Evolutionary conservation across 495 filamentous ascomycete species (phyloP), one percentile per base, ranked within the genome.

Genomic region (Penicillium goetzii): DNA sequence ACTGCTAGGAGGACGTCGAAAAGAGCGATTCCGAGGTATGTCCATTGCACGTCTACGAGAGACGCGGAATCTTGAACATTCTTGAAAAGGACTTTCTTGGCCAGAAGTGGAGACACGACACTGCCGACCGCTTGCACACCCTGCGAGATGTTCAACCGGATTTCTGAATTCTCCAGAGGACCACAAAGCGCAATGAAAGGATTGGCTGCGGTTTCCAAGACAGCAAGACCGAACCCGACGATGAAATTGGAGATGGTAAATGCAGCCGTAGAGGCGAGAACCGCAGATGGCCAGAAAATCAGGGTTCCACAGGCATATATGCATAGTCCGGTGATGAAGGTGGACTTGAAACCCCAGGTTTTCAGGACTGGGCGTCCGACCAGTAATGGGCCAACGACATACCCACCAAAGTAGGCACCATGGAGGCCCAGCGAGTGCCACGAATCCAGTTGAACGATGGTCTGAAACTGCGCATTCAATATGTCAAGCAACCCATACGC

Each of bases 401-500:
- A 90, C 2, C 85, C 88, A 4, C 80, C 82, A 63, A 83, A 90
- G 62, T 90, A 90, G 19, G 87, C 86, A 40, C 79, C 82, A 69
- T 90, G 87, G 19, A 89, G 76, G 14, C 85, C 87, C 55, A 87
- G 64, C 10, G 83, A 83, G 58, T 84, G 75, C 69, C 78, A 81
- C 3, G 70, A 45, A 49, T 75, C 76, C 11, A 89, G 64, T 57
- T 80, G 56, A 4, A 81, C 75, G 28, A 86, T 79, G 3, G 61
- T 63, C 65, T 84, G 76, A 61, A 87, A 86, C 62, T 85, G 83
- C 6, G 78, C 75, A 68, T 95, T 94, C 47, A 96, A 81, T 1
- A 88, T 83, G 60, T 90, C 88, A 12, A 96, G 81, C 30, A 97
- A 83, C 15, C 92, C 91, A 71, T 96, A 95, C 0, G 90, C 88